These are phyloP conservation scores for Podaxis sp. DNA, from an alignment of 768 basidiomycete species.

Conservation along the genomic window DNA sequence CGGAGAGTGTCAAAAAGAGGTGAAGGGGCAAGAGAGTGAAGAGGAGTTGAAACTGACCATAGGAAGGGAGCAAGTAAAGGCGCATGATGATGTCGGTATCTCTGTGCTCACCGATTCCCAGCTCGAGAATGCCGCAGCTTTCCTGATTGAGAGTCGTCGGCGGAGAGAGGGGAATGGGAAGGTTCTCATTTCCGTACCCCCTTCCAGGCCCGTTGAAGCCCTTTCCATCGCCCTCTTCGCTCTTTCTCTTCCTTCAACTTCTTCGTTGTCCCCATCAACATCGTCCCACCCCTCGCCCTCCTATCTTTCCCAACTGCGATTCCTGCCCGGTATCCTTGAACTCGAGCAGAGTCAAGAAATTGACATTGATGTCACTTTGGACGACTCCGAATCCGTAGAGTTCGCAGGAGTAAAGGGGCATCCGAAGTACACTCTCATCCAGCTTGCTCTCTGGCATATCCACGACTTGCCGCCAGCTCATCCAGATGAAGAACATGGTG, in stretches of 20 bases:
- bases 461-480: background rate
- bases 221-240: constrained; percentile 4
- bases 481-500: background rate
- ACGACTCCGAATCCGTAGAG: background rate
- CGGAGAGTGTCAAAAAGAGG: too few species aligned
- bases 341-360: constrained; percentile 4
- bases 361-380: background rate
- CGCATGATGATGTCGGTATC: background rate
- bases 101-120: background rate
- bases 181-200: constrained; percentile 2
- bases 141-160: background rate
- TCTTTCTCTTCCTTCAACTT: background rate
- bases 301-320: constrained; percentile 1
- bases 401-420: background rate
- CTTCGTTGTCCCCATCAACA: background rate
- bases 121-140: constrained; percentile 1
- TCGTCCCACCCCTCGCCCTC: background rate
- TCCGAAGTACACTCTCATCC: background rate
- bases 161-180: background rate
- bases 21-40: background rate
- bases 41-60: constrained; percentile 1
- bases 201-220: constrained; percentile 1
- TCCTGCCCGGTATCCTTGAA: constrained; percentile 5
- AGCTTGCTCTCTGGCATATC: constrained; percentile 11
- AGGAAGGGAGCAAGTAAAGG: background rate